Evolutionary conservation across 805 yeast species (phyloP), one percentile per base, ranked within the genome.

Genomic region (Tetrapisispora namnaoensis): DNA sequence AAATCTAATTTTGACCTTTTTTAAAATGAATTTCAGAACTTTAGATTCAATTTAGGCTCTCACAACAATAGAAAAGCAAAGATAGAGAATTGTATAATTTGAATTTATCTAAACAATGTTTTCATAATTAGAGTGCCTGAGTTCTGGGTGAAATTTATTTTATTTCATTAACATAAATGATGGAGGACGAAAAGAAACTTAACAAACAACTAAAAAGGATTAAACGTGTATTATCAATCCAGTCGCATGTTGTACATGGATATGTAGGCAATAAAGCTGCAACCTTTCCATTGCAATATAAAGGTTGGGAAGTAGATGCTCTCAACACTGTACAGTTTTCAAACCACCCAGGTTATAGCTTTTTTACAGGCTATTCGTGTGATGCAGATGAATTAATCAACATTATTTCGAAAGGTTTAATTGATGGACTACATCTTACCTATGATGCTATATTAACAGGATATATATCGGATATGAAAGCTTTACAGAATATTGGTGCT

Each of bases 191-290:
- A 8, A 24, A 8, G 28, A 8, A 24, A 24, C 28, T 6, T 27
- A 8, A 9, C 2, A n/a, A n/a, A 10, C 2, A 6, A 4, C 16
- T 7, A 4, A n/a, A n/a, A 6, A 38, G 34, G 24, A 42, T 43
- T 4, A 48, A 44, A 32, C 32, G 20, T 8, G 57, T 70, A 10
- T 71, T 84, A 2, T 75, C 86, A 3, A 72, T 89, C 10, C 91
- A 87, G 56, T 87, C 96, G 3, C 97, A 93, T 65, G 98, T 93
- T 1, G 89, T 80, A 2, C 98, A 91, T 62, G 99, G 99, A 2
- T 83, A 87, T 59, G 99, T 93, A 1, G 99, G 99, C 1, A 89
- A 89, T 63, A 77, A 82, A 49, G 95, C 96, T 0, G 86, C 93
- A 0, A 85, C 91, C 2, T 86, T 93, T 61, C 96, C 98, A 0